Conservation (phyloP, 345 rosid species). For the Citrus sinensis region DVS_A1.0 CM039169.1:32695001-32695500, state of each 20-base stretch:
- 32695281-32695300: not conserved
- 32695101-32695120: no score
- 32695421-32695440: slow-evolving; percentile 12
- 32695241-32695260: not conserved
- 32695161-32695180: no score
- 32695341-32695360: not conserved
- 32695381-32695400: slow-evolving; percentile 25
- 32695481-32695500: slow-evolving; percentile 20
- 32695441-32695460: slow-evolving; percentile 25
- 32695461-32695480: slow-evolving; percentile 23
- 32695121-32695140: no score
- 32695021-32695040: no score
- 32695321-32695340: not conserved
- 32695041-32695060: no score
- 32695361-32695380: not conserved
- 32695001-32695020: no score
- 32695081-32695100: no score
- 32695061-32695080: no score
- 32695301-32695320: not conserved
- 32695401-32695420: slow-evolving; percentile 31
- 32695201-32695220: no score
- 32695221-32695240: no score
- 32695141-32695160: no score
- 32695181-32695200: no score
- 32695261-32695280: not conserved